A percentile compares a stretch with the other conserved stretches of the same genome.
These are phyloP conservation scores for Fraxinus nigra DNA, from an alignment of 305 asterid genomes.

Conservation along the genomic window DNA sequence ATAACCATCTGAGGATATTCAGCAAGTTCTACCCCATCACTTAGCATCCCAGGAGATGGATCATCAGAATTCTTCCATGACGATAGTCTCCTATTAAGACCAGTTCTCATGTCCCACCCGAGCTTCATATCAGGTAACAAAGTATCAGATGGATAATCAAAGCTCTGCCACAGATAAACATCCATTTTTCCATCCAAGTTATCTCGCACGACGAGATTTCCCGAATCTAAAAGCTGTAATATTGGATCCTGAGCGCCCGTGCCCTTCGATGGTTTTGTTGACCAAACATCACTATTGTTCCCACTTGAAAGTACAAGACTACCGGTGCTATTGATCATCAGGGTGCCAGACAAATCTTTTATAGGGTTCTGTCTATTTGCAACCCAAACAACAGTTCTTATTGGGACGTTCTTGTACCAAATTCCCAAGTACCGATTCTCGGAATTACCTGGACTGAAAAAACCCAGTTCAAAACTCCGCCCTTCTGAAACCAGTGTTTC, in stretches of 20 bases:
- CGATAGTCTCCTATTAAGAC: conserved; percentile 30
- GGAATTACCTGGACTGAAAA: conserved; percentile 44
- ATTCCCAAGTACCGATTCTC: conserved; percentile 41
- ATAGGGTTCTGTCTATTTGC: conserved; percentile 42
- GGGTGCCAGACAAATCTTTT: conserved; percentile 31
- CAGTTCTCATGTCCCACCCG: conserved; percentile 46
- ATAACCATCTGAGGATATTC: conserved; percentile 33
- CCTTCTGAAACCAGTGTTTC: conserved; percentile 37
- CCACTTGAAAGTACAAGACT: conserved; percentile 27
- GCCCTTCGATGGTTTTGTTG: conserved; percentile 19
- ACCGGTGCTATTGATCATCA: conserved; percentile 29
- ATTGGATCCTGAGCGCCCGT: conserved; percentile 20
- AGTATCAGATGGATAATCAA: conserved; percentile 48
- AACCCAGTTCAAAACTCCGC: conserved; percentile 44
- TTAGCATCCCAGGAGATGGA: conserved; percentile 46
- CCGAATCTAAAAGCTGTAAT: conserved; percentile 42
- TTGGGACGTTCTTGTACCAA: conserved; percentile 46
- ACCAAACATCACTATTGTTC: conserved; percentile 35
- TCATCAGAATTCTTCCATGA: conserved; percentile 49
- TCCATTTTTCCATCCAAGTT: conserved; percentile 9
- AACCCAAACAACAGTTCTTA: conserved; percentile 45
- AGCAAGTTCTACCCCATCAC: conserved; percentile 28
- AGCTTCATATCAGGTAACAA: conserved; percentile 51
- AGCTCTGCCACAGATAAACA: conserved; percentile 46
- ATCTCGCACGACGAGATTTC: conserved; percentile 40